Evolutionary conservation across 2,329 filamentous ascomycete genomes (phyloP).

Genomic region (Huntiella savannae): DNA sequence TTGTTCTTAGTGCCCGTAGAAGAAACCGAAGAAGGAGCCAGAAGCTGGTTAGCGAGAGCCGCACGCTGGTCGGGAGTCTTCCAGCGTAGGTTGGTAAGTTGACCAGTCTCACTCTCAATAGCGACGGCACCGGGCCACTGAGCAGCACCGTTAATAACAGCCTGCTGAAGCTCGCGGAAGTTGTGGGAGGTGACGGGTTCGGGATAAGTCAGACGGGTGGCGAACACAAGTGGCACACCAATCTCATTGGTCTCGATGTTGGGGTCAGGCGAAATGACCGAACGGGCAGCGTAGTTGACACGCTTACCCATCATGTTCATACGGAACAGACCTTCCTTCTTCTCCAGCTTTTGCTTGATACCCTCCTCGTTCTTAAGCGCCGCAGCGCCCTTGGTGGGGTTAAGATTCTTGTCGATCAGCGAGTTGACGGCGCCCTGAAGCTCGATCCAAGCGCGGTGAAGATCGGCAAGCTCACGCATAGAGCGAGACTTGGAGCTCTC

Average conservation of each 20-base stretch:
- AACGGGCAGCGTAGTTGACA: conserved; percentile 93
- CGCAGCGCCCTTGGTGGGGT: conserved; percentile 60
- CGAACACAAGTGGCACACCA: conserved; percentile 94
- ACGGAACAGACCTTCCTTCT: conserved; percentile 94
- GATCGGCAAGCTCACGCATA: conserved; percentile 45
- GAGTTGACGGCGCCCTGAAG: conserved; percentile 83
- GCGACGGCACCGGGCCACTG: conserved; percentile 89
- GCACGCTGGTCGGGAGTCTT: conserved; percentile 78
- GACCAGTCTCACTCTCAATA: conserved; percentile 89
- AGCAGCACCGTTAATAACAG: conserved; percentile 83
- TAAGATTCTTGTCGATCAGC: conserved; percentile 78
- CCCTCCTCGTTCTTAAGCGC: conserved; percentile 70
- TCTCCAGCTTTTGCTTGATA: conserved; percentile 94
- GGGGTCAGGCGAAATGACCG: conserved; percentile 93
- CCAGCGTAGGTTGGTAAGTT: conserved; percentile 68
- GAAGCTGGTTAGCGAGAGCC: conserved; percentile 78
- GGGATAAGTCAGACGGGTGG: conserved; percentile 85
- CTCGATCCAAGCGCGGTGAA: conserved; percentile 64
- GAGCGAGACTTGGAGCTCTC: background rate
- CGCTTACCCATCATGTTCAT: conserved; percentile 99
- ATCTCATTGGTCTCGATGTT: conserved; percentile 99
- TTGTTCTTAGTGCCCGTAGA: conserved; percentile 68
- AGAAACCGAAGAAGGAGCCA: conserved; percentile 61
- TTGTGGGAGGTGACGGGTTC: conserved; percentile 97
- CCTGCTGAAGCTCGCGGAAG: conserved; percentile 86